phyloP scores from a whole-genome alignment of 805 yeast genomes.

The Ogataea thermomethanolica region DNA sequence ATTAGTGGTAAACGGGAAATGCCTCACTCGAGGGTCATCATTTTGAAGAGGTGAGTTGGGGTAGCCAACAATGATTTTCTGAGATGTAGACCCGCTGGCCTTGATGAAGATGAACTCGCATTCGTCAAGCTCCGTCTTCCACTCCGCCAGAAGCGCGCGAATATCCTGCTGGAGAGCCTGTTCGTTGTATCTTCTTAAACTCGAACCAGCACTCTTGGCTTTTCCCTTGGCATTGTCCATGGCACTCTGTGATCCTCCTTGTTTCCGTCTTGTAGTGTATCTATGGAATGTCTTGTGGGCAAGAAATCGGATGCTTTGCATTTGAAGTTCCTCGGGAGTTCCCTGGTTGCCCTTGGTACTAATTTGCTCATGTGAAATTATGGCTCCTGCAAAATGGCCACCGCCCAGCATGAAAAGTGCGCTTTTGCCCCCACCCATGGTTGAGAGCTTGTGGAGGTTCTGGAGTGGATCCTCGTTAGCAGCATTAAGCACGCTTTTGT shows the following conservation, averaged over 20 bases:
- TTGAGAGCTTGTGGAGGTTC: conserved; percentile 33
- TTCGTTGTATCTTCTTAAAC: conserved; percentile 85
- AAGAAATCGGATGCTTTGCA: conserved; percentile 62
- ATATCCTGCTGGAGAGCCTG: conserved; percentile 76
- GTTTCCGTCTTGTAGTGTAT: conserved; percentile 93
- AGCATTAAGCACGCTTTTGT: conserved; percentile 56
- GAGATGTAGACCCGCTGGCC: conserved; percentile 72
- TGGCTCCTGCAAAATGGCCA: conserved; percentile 97
- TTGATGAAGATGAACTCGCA: conserved; percentile 75
- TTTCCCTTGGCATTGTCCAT: conserved; percentile 90
- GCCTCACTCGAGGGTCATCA: conserved; percentile 59
- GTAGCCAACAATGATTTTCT: conserved; percentile 63
- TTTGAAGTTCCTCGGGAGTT: conserved; percentile 45
- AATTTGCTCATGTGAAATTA: conserved; percentile 66
- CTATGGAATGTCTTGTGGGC: conserved; percentile 87
- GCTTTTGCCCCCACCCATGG: conserved; percentile 41
- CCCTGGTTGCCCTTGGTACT: conserved; percentile 54
- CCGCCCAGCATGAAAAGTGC: conserved; percentile 94
- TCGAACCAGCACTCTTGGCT: conserved; percentile 94
- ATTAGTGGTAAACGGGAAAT: conserved; percentile 85
- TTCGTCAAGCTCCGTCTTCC: conserved; percentile 57
- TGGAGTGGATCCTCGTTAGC: conserved; percentile 47
- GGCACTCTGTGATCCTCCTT: conserved; percentile 95
- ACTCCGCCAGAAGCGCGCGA: conserved; percentile 57
- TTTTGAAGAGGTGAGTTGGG: conserved; percentile 50